These are phyloP conservation scores for Dactylellina sp. DNA, from an alignment of 2,329 filamentous ascomycete species.

Conservation along the genomic window DNA sequence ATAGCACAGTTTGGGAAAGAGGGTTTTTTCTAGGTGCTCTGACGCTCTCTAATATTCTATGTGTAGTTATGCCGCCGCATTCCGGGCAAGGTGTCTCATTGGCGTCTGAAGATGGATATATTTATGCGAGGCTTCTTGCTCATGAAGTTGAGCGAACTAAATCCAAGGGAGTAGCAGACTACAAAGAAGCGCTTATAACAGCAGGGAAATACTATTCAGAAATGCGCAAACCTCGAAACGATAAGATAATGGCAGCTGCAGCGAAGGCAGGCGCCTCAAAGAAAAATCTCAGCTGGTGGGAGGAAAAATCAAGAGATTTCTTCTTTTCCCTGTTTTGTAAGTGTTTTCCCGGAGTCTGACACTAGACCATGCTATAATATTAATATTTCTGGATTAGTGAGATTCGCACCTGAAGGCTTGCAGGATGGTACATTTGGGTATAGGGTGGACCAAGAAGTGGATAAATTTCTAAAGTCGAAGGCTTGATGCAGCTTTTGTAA, in stretches of 20 bases:
- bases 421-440: conserved; percentile 40
- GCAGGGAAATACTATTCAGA: conserved; percentile 48
- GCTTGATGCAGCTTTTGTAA: background rate
- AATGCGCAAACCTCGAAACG: conserved; percentile 50
- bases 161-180: conserved; percentile 31
- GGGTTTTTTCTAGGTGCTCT: background rate
- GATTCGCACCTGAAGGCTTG: conserved; percentile 36
- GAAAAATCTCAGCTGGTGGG: conserved; percentile 47
- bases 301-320: conserved; percentile 46
- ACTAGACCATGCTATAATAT: no score
- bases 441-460: conserved; percentile 48
- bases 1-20: background rate
- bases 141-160: conserved; percentile 41
- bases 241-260: conserved; percentile 51
- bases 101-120: conserved; percentile 50
- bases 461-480: conserved; percentile 40
- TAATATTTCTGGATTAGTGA: conserved; percentile 9
- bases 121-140: conserved; percentile 37
- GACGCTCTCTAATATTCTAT: no score
- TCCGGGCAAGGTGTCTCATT: conserved; percentile 55
- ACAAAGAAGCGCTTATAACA: conserved; percentile 24
- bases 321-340: conserved; percentile 50
- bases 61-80: conserved; percentile 50
- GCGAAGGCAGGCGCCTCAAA: conserved; percentile 37
- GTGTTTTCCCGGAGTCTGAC: background rate